Evolutionary conservation across 2,329 filamentous ascomycete species (phyloP).

Genomic region (Rhynchosporium secalis): DNA sequence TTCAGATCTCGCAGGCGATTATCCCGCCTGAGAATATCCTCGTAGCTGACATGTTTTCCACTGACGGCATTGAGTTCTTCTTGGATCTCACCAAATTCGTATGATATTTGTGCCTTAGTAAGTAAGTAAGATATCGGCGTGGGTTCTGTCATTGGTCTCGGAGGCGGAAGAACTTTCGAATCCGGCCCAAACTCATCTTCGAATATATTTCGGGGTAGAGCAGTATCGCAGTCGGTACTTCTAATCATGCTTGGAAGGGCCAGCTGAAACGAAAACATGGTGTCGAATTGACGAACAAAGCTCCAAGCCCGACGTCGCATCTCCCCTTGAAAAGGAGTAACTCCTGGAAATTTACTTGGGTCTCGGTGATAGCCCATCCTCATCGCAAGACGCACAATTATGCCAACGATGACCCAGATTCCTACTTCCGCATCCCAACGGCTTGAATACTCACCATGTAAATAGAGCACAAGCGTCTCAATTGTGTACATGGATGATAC

Average conservation of each 20-base stretch:
- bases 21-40: conserved; percentile 65
- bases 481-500: conserved; percentile 72
- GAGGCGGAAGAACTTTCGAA: conserved; percentile 65
- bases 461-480: conserved; percentile 75
- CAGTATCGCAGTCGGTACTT: conserved; percentile 72
- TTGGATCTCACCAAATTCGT: conserved; percentile 70
- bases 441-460: conserved; percentile 73
- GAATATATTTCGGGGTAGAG: conserved; percentile 74
- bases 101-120: conserved; percentile 62
- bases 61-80: conserved; percentile 59
- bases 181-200: conserved; percentile 76
- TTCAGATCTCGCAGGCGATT: conserved; percentile 60
- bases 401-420: conserved; percentile 51
- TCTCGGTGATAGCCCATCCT: conserved; percentile 68
- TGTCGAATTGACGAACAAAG: conserved; percentile 70
- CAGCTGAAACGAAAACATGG: conserved; percentile 74
- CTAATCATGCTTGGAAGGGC: conserved; percentile 66
- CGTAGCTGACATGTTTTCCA: conserved; percentile 57
- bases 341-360: conserved; percentile 68
- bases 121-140: conserved; percentile 81
- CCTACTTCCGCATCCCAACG: conserved; percentile 68
- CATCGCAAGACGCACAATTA: conserved; percentile 57
- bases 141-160: conserved; percentile 66
- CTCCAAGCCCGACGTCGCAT: conserved; percentile 71
- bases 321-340: conserved; percentile 76